A percentile compares a stretch with the other conserved stretches of the same genome.
phyloP scores from a whole-genome alignment of 1,284 basidiomycete species.

The Marasmius fiardii region DNA sequence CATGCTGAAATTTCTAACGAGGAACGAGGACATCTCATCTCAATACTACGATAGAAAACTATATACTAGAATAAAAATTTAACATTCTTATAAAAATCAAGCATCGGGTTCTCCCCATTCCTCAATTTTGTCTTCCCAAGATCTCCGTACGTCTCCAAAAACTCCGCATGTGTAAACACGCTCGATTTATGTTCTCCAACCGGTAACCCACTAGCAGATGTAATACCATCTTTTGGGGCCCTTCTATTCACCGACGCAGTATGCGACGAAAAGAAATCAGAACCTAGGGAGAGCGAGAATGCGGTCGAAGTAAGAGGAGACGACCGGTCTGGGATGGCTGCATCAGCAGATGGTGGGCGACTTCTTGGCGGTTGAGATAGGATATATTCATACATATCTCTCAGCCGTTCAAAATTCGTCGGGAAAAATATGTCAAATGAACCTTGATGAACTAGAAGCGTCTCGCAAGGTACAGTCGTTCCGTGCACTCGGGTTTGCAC shows the following conservation, averaged over 20 bases:
- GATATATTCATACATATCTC: slow-evolving; percentile 85
- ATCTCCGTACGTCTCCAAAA: slow-evolving; percentile 81
- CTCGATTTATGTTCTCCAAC: slow-evolving; percentile 77
- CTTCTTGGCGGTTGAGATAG: slow-evolving; percentile 58
- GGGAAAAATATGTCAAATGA: slow-evolving; percentile 99
- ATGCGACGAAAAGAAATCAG: slow-evolving; percentile 68
- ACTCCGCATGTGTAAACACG: slow-evolving; percentile 83
- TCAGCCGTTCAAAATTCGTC: slow-evolving; percentile 83
- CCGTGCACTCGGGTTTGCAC: slow-evolving; percentile 92
- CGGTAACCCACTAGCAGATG: slow-evolving; percentile 71
- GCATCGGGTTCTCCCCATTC: slow-evolving; percentile 85
- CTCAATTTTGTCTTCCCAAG: slow-evolving; percentile 58
- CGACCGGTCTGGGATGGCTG: slow-evolving; percentile 31
- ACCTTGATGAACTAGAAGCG: slow-evolving; percentile 91
- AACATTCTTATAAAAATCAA: slow-evolving; percentile 88
- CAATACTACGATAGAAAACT: no score
- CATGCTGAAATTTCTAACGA: no score
- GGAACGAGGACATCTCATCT: no score
- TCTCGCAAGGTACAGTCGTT: slow-evolving; percentile 85
- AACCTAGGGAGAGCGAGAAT: slow-evolving; percentile 51
- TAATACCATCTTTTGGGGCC: slow-evolving; percentile 59
- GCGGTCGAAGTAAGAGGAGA: slow-evolving; percentile 49
- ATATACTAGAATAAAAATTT: slow-evolving; percentile 75
- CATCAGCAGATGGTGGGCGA: slow-evolving; percentile 31
- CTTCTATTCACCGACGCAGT: slow-evolving; percentile 51